Base-by-base conservation (phyloP, 2,329 filamentous ascomycete genomes). In the Ophiostoma fasciatum region DNA sequence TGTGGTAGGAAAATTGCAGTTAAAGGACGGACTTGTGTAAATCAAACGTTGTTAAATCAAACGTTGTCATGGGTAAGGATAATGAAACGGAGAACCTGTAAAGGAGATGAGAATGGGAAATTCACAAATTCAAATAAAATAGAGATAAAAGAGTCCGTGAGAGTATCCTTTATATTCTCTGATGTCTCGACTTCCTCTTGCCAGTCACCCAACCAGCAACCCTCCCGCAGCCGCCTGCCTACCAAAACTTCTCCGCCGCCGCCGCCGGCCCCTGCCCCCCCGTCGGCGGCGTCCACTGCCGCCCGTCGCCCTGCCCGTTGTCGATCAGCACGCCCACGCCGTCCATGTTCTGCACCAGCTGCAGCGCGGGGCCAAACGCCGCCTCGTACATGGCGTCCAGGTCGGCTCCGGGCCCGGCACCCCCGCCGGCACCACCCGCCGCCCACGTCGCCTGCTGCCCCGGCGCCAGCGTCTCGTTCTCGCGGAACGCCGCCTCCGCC, bases 331-430 rank as follows among this genome's bases (percentile, higher is more conserved):
- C 44, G 7, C 53, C 53, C 3, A 55, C 46, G 3, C 47, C 45
- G 30, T 55, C 50, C 47, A 56, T 55, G 33, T 43, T 31, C 33
- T 42, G 43, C 15, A 54, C 39, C 37, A 53, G 48, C 7, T 43
- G 35, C 22, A 53, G 31, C 4, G 51, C 51, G 7, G 48, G 48
- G n/a, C 26, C 37, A 27, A 49, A 49, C 2, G 50, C 37, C 1
- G 44, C 38, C 17, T 43, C 32, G 2, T 48, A 42, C 30, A 50
- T 39, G 1, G 41, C 46, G 10, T 44, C 36, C 23, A 38, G 22
- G n/a, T 28, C 28, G 2, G 48, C 35, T 7, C 35, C 31, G 7
- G 17, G n/a, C 20, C 13, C 21, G 14, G 20, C 19, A 14, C 27
- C 27, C 13, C n/a, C 10, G 27, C 27, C 14, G 27, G n/a, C n/a